Evolutionary conservation across 2,329 filamentous ascomycete species (phyloP).

Genomic region (Aureobasidium lini): DNA sequence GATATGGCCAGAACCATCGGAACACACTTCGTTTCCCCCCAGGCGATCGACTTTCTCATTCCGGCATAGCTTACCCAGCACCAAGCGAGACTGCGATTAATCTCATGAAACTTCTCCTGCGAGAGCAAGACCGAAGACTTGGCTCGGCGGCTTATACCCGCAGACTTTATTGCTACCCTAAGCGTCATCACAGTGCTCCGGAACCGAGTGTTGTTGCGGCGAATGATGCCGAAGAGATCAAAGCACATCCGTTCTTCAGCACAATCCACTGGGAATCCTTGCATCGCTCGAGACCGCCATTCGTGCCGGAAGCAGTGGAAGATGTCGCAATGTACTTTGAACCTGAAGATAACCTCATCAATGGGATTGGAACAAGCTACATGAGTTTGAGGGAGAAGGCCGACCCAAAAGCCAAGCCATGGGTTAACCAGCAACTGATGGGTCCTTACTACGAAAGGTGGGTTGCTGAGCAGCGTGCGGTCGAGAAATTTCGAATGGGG

Average conservation of each 20-base stretch:
- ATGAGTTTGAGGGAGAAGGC: slow-evolving; percentile 19
- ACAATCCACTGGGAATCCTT: slow-evolving; percentile 70
- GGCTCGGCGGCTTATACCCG: not conserved
- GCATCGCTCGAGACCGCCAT: slow-evolving; percentile 65
- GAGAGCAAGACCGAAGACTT: slow-evolving; percentile 23
- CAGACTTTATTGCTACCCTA: slow-evolving; percentile 16
- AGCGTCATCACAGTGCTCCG: slow-evolving; percentile 20
- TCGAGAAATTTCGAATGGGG: slow-evolving; percentile 25
- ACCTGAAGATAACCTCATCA: slow-evolving; percentile 61
- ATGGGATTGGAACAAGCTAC: slow-evolving; percentile 21
- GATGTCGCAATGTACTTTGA: slow-evolving; percentile 78
- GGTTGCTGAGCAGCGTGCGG: slow-evolving; percentile 19
- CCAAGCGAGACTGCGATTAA: slow-evolving; percentile 68
- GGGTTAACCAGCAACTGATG: slow-evolving; percentile 9
- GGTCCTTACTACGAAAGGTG: slow-evolving; percentile 20
- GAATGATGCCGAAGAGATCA: slow-evolving; percentile 84
- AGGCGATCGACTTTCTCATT: slow-evolving; percentile 44
- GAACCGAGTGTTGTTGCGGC: slow-evolving; percentile 57
- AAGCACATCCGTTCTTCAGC: slow-evolving; percentile 77
- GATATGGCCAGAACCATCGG: slow-evolving; percentile 55
- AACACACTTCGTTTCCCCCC: slow-evolving; percentile 63
- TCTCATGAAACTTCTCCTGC: slow-evolving; percentile 64
- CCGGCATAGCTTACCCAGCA: slow-evolving; percentile 40
- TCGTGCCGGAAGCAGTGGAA: slow-evolving; percentile 61
- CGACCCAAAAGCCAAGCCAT: slow-evolving; percentile 14